Base-by-base conservation (phyloP, 2,329 filamentous ascomycete species). In the Ceratocystis harringtonii region DNA sequence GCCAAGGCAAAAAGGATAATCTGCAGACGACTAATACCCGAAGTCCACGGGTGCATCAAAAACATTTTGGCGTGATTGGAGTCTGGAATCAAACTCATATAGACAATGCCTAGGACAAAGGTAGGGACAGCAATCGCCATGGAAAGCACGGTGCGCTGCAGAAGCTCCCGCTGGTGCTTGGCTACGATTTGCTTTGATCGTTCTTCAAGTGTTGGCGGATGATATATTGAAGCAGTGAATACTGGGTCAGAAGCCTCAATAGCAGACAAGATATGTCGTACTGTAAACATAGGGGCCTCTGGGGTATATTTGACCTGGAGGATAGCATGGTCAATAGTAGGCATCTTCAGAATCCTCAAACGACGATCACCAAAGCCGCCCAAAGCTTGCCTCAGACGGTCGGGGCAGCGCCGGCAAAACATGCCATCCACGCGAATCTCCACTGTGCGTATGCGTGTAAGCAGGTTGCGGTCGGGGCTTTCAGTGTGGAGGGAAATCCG, bases 101-200 rank as follows among this genome's bases (percentile, higher is more conserved):
- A 95, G 1, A 95, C 85, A 64, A 96, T 89, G 2, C 92, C 92
- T 48, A 96, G 84, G 62, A 95, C 73, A 70, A 96, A 92, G 0
- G 89, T 90, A 1, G 92, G 92, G 57, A 96, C 86, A 22, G 88
- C 86, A 5, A 88, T 77, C 30, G 86, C 70, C 32, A 87, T 74
- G 0, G 89, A 87, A 65, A 95, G 78, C 1, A 88, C 72, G 17
- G 90, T 80, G n/a, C 92, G 85, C 67, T 82, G 77, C 0, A 92
- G 74, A 15, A 95, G 81, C 41, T 85, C 80, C 28, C 78, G 80
- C 70, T 87, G 84, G 70, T 95, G 89, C 66, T 81, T 82, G 22
- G 79, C 79, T 68, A 89, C 86, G 72, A 96, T 89, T 48, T 79
- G 77, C 68, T 83, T 84, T 2, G 90, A 89, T 8, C 89, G 83